Base-by-base conservation (phyloP, 768 basidiomycete species). In the Leccinum incarnatum region DNA sequence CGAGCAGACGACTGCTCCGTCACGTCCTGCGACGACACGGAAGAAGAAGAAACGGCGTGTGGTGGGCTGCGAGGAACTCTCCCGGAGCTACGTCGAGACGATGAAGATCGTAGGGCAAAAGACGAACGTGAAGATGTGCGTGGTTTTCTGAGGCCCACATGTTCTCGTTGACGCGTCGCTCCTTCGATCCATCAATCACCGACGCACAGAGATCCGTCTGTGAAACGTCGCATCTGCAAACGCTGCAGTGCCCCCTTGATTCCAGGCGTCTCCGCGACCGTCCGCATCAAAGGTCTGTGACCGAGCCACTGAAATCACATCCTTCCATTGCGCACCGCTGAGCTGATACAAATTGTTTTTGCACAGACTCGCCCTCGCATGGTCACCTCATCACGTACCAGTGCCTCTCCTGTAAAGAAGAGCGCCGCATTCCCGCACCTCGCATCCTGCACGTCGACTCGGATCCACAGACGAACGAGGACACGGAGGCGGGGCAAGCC, bases 191-290 rank as follows among this genome's bases (percentile, higher is more conserved):
- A 5, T n/a, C 51, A 6, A 27, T 51, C 50, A 9, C 12, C n/a
- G 29, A 32, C 15, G n/a, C 27, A 47, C 62, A 93, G 93, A 65
- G 93, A 95, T 69, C 92, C 93, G 0, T 76, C 81, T 1, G 79
- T 95, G n/a, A 95, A 95, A 69, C 86, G 93, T 11, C 83, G 86
- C 2, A 65, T 93, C 7, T 95, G 93, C 74, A 84, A 82, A 68
- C 77, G 77, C 2, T 95, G 93, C 66, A 78, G 82, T 56, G 69
- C 77, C 0, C 78, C 87, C 8, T 76, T 94, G 4, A 64, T 93
- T 1, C 87, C 91, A 0, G 93, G 93, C 12, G 62, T 81, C 1
- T 86, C 88, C 1, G 82, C 83, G 0, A 78, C 77, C 1, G 80
- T 91, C 23, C 84, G 91, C 3, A 72, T 89, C 8, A 84, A 84